Evolutionary conservation across 2,329 filamentous ascomycete genomes (phyloP).

Genomic region (Hypoxylon sp.): DNA sequence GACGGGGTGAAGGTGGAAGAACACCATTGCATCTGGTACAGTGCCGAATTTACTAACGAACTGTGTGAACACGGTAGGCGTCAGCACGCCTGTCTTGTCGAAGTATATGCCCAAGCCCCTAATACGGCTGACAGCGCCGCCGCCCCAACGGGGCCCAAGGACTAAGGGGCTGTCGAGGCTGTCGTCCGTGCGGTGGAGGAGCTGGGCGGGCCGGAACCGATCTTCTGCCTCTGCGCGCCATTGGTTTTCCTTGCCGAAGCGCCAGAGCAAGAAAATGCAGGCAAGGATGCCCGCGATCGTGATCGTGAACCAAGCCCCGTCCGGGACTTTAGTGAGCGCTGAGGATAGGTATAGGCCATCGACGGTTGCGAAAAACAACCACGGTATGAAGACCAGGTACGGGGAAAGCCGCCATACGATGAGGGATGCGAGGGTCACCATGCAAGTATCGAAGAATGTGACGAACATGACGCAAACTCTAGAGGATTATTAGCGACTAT

Average conservation of each 20-base stretch:
- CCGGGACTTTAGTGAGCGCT: conserved; percentile 78
- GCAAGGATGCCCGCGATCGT: conserved; percentile 74
- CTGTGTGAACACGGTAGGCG: conserved; percentile 78
- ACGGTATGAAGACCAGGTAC: conserved; percentile 72
- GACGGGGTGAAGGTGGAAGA: conserved; percentile 79
- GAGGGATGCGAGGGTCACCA: conserved; percentile 79
- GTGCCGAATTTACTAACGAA: conserved; percentile 80
- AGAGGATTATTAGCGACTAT: conserved; percentile 3
- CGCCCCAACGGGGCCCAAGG: conserved; percentile 59
- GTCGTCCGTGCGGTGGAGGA: conserved; percentile 47
- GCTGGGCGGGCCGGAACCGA: conserved; percentile 64
- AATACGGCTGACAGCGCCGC: conserved; percentile 62
- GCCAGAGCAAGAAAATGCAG: conserved; percentile 79
- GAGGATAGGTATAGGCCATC: conserved; percentile 80
- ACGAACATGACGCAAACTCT: conserved; percentile 83
- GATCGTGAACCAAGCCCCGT: conserved; percentile 84
- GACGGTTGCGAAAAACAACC: conserved; percentile 74
- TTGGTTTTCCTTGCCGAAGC: conserved; percentile 83
- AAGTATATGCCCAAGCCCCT: conserved; percentile 80
- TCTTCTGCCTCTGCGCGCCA: conserved; percentile 79
- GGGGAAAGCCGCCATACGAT: conserved; percentile 78
- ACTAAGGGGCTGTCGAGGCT: conserved; percentile 49
- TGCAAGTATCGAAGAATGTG: conserved; percentile 82
- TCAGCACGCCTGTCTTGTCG: conserved; percentile 78
- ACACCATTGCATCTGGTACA: conserved; percentile 77